phyloP scores from a whole-genome alignment of 1,284 basidiomycete genomes.

The Trichosporon faecale region DNA sequence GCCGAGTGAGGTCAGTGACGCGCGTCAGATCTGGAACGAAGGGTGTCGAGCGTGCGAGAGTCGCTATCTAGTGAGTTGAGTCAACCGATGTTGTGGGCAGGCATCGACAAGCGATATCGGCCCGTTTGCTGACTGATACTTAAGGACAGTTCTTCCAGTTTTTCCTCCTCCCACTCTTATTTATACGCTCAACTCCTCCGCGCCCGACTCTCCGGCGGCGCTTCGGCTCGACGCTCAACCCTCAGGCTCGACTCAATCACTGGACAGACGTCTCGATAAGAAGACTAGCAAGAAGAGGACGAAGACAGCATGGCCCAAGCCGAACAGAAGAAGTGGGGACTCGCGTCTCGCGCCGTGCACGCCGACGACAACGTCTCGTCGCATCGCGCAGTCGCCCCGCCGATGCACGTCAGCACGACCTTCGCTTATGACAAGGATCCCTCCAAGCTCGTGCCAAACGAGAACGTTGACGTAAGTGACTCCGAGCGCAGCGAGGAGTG shows the following conservation, averaged over 20 bases:
- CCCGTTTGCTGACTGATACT: no score
- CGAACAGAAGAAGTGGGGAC: not conserved
- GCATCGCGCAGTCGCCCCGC: conserved; percentile 31
- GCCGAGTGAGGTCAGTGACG: not conserved
- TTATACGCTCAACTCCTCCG: no score
- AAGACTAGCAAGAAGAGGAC: not conserved
- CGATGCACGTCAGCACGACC: conserved; percentile 33
- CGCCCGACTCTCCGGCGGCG: no score
- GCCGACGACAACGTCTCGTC: conserved; percentile 26
- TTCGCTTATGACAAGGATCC: conserved; percentile 28
- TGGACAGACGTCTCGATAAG: no score
- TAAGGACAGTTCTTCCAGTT: no score
- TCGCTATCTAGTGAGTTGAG: not conserved
- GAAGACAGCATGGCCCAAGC: not conserved
- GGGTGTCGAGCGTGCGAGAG: not conserved
- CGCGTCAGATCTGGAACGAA: no score
- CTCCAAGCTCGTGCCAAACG: conserved; percentile 20
- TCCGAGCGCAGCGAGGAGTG: no score
- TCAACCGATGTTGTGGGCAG: no score
- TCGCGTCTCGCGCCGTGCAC: conserved; percentile 26
- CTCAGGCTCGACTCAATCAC: no score
- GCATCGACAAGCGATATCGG: no score
- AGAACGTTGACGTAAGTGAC: conserved; percentile 25
- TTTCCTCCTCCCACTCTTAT: not conserved
- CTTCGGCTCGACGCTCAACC: no score